A percentile compares a stretch with the other conserved stretches of the same genome.
Conservation (phyloP, 1,284 basidiomycete species). For the Ustilago tritici region DNA sequence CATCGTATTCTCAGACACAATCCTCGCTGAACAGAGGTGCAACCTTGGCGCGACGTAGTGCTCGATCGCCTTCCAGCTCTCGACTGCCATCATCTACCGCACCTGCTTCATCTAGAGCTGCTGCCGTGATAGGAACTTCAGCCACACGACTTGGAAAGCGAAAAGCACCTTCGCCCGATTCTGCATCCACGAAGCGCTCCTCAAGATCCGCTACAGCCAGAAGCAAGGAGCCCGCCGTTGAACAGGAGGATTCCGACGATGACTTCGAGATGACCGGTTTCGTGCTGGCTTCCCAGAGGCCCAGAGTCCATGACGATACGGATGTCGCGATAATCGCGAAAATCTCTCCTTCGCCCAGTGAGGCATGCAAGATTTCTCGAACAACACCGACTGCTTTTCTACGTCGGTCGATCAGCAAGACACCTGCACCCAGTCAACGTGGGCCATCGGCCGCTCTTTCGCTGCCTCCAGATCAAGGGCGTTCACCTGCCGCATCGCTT, state of each 20-base stretch:
- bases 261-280: slow-evolving; percentile 20
- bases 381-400: slow-evolving; percentile 1
- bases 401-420: slow-evolving; percentile 16
- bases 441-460: slow-evolving; percentile 1
- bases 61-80: not conserved
- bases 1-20: not conserved
- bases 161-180: slow-evolving; percentile 19
- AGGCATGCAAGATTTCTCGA: slow-evolving; percentile 10
- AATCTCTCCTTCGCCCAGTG: slow-evolving; percentile 3
- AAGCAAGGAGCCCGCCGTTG: not conserved
- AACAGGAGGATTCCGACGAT: slow-evolving; percentile 26
- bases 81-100: slow-evolving; percentile 19
- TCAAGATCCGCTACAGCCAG: not conserved
- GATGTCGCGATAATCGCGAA: not conserved
- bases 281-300: slow-evolving; percentile 5
- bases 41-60: not conserved
- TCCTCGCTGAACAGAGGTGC: slow-evolving; percentile 2
- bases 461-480: not conserved
- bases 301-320: not conserved
- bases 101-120: not conserved
- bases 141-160: slow-evolving; percentile 10
- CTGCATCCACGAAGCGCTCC: not conserved
- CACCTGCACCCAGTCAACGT: not conserved
- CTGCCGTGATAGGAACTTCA: not conserved
- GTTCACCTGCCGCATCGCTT: not conserved